Conservation (phyloP, 2,329 filamentous ascomycete species). For the Cyphellophora europaea region DNA sequence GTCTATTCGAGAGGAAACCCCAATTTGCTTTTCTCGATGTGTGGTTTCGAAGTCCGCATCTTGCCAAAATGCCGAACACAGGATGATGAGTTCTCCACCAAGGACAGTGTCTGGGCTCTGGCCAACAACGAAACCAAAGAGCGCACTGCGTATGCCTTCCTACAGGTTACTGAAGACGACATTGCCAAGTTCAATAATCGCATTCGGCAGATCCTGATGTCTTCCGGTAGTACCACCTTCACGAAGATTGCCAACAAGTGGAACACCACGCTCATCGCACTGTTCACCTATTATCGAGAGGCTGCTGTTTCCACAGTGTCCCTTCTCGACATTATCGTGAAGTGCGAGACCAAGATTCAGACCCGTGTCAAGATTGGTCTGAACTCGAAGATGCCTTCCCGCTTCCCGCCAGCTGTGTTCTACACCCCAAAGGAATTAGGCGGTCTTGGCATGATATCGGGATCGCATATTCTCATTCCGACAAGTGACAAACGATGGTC, state of each 20-base stretch:
- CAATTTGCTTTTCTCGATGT: constrained; percentile 95
- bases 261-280: constrained; percentile 93
- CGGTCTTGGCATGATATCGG: constrained; percentile 97
- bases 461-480: constrained; percentile 93
- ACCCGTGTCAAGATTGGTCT: constrained; percentile 97
- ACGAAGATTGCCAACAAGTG: constrained; percentile 99
- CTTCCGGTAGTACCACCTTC: constrained; percentile 96
- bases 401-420: constrained; percentile 96
- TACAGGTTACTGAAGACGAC: constrained; percentile 96
- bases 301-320: constrained; percentile 93
- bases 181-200: constrained; percentile 99
- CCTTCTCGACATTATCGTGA: constrained; percentile 92
- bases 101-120: constrained; percentile 96
- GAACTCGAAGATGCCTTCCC: constrained; percentile 98
- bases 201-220: constrained; percentile 98
- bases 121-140: constrained; percentile 96
- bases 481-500: constrained; percentile 97
- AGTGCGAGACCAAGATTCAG: constrained; percentile 99
- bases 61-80: constrained; percentile 89
- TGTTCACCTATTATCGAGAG: constrained; percentile 98
- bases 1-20: constrained; percentile 98
- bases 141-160: constrained; percentile 90
- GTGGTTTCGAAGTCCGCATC: constrained; percentile 92
- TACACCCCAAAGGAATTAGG: constrained; percentile 97
- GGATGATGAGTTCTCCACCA: constrained; percentile 93